Evolutionary conservation across 371 early-diverging fungal species (phyloP).

Genomic region (Mortierella polycephala): DNA sequence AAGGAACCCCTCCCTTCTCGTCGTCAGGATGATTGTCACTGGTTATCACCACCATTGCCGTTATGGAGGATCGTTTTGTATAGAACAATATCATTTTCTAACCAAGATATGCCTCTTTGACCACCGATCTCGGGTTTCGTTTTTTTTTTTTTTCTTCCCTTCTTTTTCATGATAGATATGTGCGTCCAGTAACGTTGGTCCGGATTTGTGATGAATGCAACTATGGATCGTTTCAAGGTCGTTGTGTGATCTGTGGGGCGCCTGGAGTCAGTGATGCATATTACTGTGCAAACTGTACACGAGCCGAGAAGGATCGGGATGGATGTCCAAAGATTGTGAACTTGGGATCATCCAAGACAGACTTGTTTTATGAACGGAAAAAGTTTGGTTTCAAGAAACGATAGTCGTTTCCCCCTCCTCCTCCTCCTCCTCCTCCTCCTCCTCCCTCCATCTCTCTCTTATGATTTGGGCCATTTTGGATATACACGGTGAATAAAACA

Average conservation of each 20-base stretch:
- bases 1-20: slow-evolving; percentile 14
- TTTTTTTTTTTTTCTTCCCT: neutral
- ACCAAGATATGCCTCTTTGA: neutral
- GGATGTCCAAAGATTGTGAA: slow-evolving; percentile 98
- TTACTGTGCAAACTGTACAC: slow-evolving; percentile 93
- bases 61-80: too few relatives aligned
- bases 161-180: slow-evolving; percentile 63
- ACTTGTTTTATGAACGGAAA: slow-evolving; percentile 94
- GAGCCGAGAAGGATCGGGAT: slow-evolving; percentile 95
- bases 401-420: slow-evolving; percentile 53
- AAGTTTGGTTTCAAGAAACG: slow-evolving; percentile 86
- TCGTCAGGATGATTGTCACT: neutral
- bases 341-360: slow-evolving; percentile 84
- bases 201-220: slow-evolving; percentile 98
- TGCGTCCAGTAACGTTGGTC: slow-evolving; percentile 89
- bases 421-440: too few relatives aligned
- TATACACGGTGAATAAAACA: too few relatives aligned
- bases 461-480: too few relatives aligned
- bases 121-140: neutral
- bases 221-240: slow-evolving; percentile 91
- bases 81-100: neutral
- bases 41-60: too few relatives aligned
- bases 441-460: too few relatives aligned
- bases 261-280: slow-evolving; percentile 95
- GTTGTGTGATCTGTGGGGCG: slow-evolving; percentile 94